Conservation (phyloP, 805 yeast species). For the Tanozyma kutaoensis region DNA sequence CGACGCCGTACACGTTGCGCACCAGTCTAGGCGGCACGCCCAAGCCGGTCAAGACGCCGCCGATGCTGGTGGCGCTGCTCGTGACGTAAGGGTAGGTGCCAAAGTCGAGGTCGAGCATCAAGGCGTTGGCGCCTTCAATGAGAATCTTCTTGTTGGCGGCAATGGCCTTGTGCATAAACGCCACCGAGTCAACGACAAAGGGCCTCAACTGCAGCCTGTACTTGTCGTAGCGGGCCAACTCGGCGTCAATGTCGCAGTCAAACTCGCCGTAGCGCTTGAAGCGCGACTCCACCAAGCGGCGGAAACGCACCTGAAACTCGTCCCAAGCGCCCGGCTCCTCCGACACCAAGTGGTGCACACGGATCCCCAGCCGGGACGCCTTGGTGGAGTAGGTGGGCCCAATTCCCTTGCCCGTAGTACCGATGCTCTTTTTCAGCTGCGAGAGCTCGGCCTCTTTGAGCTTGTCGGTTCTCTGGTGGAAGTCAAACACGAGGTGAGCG, state of each 20-base stretch:
- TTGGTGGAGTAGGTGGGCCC: conserved; percentile 98
- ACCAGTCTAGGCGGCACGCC: conserved; percentile 89
- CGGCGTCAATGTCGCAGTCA: conserved; percentile 74
- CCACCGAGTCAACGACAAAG: conserved; percentile 86
- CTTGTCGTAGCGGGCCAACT: conserved; percentile 62
- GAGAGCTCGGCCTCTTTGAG: conserved; percentile 87
- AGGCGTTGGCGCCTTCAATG: conserved; percentile 96
- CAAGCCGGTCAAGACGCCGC: conserved; percentile 94
- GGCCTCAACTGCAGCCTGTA: conserved; percentile 70
- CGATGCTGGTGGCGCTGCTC: conserved; percentile 90
- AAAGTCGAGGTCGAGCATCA: conserved; percentile 93
- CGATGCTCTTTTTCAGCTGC: conserved; percentile 71
- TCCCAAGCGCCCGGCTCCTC: conserved; percentile 89
- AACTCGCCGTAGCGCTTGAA: conserved; percentile 86
- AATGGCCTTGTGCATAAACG: conserved; percentile 69
- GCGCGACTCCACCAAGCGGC: conserved; percentile 69
- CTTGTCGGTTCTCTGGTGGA: conserved; percentile 95
- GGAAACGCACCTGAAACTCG: conserved; percentile 69
- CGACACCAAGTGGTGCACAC: conserved; percentile 91
- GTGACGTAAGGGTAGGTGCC: conserved; percentile 98
- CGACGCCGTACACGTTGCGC: conserved; percentile 83
- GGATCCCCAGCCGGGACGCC: conserved; percentile 90
- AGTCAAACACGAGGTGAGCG: conserved; percentile 93
- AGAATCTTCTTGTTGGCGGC: conserved; percentile 70
- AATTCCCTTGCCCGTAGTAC: conserved; percentile 98